A percentile compares a stretch with the other conserved stretches of the same genome.
These are phyloP conservation scores for Phaseolus coccineus DNA, from an alignment of 331 rosid genomes.

Conservation along the genomic window DNA sequence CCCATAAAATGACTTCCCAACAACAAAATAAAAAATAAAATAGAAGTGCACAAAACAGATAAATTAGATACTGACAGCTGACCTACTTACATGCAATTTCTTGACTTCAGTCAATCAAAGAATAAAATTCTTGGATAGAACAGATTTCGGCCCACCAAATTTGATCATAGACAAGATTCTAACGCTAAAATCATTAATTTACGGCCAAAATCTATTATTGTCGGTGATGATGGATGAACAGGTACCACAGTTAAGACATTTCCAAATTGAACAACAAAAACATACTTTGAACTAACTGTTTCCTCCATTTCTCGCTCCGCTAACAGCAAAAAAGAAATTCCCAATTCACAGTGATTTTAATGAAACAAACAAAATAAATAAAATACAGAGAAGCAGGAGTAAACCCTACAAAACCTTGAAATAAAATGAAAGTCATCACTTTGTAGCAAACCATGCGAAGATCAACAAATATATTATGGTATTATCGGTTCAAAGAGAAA, in stretches of 20 bases:
- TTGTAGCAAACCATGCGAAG: neutral
- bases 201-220: neutral
- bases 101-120: neutral
- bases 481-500: neutral
- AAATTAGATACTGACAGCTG: neutral
- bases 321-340: neutral
- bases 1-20: neutral
- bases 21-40: neutral
- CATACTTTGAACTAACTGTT: neutral
- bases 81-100: neutral
- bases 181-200: neutral
- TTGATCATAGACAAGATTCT: neutral
- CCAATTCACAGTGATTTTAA: neutral
- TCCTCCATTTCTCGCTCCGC: neutral
- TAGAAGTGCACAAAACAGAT: neutral
- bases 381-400: neutral
- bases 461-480: neutral
- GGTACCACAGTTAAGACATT: neutral
- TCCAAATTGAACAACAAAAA: neutral
- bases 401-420: neutral
- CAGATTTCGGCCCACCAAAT: neutral
- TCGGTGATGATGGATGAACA: neutral
- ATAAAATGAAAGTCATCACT: neutral
- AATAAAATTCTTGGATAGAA: neutral
- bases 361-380: neutral